Evolutionary conservation across 108 stramenopile species (phyloP).

Genomic region (Nitzschia sp.): DNA sequence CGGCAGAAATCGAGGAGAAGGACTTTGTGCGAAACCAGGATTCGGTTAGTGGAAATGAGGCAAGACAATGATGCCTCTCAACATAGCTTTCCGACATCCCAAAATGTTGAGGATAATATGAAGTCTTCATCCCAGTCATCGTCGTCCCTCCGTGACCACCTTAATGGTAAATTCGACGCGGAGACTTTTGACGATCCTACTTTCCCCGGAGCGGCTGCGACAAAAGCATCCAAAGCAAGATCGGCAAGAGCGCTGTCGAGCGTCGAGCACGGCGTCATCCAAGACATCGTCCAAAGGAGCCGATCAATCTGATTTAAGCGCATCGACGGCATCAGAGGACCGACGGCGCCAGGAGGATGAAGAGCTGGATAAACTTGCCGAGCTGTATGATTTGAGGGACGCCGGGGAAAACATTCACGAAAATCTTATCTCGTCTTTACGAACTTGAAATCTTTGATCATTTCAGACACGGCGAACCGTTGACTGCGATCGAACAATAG

Average conservation of each 20-base stretch:
- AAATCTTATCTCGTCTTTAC: slow-evolving; percentile 21
- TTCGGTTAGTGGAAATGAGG: background rate
- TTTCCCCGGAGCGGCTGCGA: too few relatives aligned
- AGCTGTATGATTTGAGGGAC: slow-evolving; percentile 8
- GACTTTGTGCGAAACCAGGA: background rate
- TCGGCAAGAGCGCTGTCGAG: too few relatives aligned
- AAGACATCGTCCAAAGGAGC: too few relatives aligned
- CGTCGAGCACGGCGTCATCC: too few relatives aligned
- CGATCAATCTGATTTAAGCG: too few relatives aligned
- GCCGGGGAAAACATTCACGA: slow-evolving; percentile 15
- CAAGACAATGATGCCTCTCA: slow-evolving; percentile 1
- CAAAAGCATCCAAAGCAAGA: too few relatives aligned
- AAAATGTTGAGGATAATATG: too few relatives aligned
- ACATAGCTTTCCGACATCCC: too few relatives aligned
- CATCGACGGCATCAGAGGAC: background rate
- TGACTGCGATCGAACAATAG: slow-evolving; percentile 7
- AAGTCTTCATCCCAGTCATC: too few relatives aligned
- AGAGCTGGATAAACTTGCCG: slow-evolving; percentile 1
- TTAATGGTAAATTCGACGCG: too few relatives aligned
- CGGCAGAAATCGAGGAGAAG: background rate
- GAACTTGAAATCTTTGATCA: slow-evolving; percentile 21
- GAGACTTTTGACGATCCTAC: too few relatives aligned
- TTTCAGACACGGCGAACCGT: slow-evolving; percentile 8
- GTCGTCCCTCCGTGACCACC: too few relatives aligned
- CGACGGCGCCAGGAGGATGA: slow-evolving; percentile 8